Evolutionary conservation across 305 asterid species (phyloP).

Genomic region (Coffea humblotiana): DNA sequence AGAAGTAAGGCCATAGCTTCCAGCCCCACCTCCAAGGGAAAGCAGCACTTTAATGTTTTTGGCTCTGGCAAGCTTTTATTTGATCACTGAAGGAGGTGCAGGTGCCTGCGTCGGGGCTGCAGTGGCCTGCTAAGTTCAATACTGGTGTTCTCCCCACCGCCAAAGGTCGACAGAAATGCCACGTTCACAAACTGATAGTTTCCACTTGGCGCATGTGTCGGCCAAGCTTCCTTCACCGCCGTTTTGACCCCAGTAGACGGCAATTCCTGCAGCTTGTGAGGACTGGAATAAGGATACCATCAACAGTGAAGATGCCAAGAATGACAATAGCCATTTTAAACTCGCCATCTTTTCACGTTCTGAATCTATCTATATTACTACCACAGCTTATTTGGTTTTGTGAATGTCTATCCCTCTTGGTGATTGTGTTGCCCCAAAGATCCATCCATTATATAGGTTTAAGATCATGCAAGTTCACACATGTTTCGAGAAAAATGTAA

Average conservation of each 20-base stretch:
- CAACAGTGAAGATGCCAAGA: constrained; percentile 8
- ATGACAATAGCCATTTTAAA: not conserved
- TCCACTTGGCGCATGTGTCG: constrained; percentile 43
- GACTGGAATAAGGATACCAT: constrained; percentile 3
- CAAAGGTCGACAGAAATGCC: constrained; percentile 39
- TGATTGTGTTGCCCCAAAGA: not conserved
- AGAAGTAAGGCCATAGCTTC: constrained; percentile 33
- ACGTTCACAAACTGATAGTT: constrained; percentile 38
- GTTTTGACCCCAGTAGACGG: constrained; percentile 53
- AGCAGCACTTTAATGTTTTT: constrained; percentile 17
- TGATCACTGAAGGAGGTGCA: constrained; percentile 1
- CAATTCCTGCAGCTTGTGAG: constrained; percentile 21
- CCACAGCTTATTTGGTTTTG: too few relatives aligned
- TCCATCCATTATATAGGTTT: constrained; percentile 8
- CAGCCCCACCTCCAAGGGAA: constrained; percentile 38
- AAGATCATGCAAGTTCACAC: not conserved
- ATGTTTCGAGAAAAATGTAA: not conserved
- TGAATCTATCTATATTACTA: not conserved
- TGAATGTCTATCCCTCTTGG: not conserved
- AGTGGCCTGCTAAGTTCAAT: constrained; percentile 53
- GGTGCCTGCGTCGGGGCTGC: constrained; percentile 17
- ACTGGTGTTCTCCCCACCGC: constrained; percentile 39
- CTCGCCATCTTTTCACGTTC: constrained; percentile 7
- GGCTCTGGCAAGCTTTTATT: constrained; percentile 6
- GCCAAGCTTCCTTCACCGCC: constrained; percentile 43